Conservation (phyloP, 73 alveolate species). For the Paramecium biaurelia region DNA sequence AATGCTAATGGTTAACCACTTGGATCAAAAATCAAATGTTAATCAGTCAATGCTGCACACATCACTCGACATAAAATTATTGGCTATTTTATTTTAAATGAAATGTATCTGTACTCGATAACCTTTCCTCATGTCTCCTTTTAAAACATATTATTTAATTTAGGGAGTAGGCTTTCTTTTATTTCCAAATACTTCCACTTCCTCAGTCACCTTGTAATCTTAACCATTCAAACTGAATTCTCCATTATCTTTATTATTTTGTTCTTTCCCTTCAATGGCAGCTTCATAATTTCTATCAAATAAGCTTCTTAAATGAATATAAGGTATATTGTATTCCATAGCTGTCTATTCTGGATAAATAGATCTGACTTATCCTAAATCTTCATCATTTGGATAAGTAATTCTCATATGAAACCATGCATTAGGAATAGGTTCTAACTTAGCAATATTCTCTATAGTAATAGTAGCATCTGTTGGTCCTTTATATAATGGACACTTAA, state of each 20-base stretch:
- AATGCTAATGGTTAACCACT: slow-evolving; percentile 41
- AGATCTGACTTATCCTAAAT: slow-evolving; percentile 48
- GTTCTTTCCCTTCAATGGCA: neutral
- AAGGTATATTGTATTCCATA: slow-evolving; percentile 52
- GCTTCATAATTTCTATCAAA: slow-evolving; percentile 43
- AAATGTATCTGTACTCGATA: neutral
- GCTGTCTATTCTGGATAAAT: slow-evolving; percentile 63
- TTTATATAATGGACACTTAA: slow-evolving; percentile 54
- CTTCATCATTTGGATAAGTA: slow-evolving; percentile 64
- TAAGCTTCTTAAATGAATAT: slow-evolving; percentile 55
- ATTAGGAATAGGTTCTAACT: slow-evolving; percentile 63
- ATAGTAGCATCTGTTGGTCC: slow-evolving; percentile 58
- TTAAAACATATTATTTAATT: neutral
- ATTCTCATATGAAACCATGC: slow-evolving; percentile 57
- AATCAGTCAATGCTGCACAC: neutral
- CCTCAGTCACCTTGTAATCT: neutral
- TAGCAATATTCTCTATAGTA: slow-evolving; percentile 42
- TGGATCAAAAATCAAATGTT: neutral
- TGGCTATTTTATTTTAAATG: neutral
- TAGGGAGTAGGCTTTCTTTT: neutral
- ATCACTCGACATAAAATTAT: slow-evolving; percentile 5
- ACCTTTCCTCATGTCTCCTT: neutral
- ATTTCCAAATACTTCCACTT: neutral
- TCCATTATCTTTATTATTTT: neutral
- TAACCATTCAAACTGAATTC: neutral